Conservation (phyloP, 768 basidiomycete genomes). For the Boletus insuetus region DNA sequence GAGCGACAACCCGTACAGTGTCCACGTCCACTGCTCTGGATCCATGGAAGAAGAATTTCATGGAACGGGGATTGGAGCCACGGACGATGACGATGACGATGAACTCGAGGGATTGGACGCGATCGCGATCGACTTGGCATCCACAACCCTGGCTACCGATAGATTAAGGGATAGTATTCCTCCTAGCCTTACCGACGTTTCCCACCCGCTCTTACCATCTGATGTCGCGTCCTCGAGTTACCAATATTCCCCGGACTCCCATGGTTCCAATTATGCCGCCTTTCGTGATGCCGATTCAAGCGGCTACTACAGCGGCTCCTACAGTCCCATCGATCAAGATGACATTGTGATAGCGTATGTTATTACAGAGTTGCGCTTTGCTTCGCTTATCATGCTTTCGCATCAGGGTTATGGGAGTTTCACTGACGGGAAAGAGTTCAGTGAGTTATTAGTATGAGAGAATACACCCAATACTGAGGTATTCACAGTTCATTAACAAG, state of each 20-base stretch:
- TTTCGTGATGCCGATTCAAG: neutral
- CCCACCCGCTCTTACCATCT: neutral
- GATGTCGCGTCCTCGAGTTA: neutral
- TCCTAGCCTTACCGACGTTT: no score
- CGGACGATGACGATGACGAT: slow-evolving; percentile 9
- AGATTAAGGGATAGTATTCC: neutral
- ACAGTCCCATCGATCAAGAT: neutral
- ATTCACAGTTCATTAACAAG: slow-evolving; percentile 13
- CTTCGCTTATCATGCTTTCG: neutral
- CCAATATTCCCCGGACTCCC: neutral
- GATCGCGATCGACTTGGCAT: slow-evolving; percentile 19
- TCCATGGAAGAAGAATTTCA: slow-evolving; percentile 31
- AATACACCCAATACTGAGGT: neutral
- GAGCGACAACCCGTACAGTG: slow-evolving; percentile 19
- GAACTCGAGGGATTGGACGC: slow-evolving; percentile 21
- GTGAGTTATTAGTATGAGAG: slow-evolving; percentile 1
- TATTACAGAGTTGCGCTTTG: neutral
- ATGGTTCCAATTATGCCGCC: no score
- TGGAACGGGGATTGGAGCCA: slow-evolving; percentile 16
- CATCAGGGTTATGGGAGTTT: slow-evolving; percentile 15
- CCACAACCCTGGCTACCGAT: neutral
- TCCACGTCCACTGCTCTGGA: slow-evolving; percentile 24
- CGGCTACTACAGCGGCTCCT: no score
- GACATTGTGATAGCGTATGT: slow-evolving; percentile 21
- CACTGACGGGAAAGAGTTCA: slow-evolving; percentile 18